phyloP scores from a whole-genome alignment of 768 basidiomycete species.

The Pleurotus salmoneostramineus region DNA sequence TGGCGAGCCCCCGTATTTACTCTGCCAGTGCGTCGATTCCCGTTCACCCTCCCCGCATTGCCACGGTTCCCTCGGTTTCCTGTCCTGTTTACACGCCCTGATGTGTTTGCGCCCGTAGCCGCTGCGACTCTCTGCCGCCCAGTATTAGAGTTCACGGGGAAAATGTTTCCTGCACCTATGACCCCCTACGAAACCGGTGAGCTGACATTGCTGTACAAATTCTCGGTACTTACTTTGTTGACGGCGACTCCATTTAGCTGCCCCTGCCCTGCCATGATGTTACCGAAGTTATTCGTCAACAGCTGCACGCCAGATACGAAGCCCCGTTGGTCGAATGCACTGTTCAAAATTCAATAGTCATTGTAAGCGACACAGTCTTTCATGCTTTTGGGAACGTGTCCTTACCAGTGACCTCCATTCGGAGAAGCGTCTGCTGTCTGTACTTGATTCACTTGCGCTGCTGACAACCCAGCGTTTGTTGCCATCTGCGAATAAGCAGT shows the following conservation, averaged over 20 bases:
- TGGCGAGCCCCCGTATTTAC: not conserved
- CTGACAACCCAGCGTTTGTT: constrained; percentile 11
- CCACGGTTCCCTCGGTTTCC: not conserved
- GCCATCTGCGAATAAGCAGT: constrained; percentile 19
- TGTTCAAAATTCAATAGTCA: not conserved
- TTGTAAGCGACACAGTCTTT: not conserved
- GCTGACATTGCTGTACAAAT: not conserved
- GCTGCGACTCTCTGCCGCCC: not conserved
- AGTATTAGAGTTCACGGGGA: constrained; percentile 8
- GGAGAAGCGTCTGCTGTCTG: constrained; percentile 22
- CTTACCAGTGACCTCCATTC: constrained; percentile 20
- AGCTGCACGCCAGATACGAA: constrained; percentile 24
- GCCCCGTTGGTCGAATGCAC: constrained; percentile 21
- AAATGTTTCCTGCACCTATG: constrained; percentile 19
- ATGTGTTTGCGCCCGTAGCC: not conserved
- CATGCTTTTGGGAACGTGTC: not conserved
- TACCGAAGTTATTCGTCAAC: constrained; percentile 18
- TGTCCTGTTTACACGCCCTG: not conserved
- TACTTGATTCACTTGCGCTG: constrained; percentile 13
- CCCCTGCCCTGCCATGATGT: constrained; percentile 13
- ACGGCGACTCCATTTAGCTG: constrained; percentile 15
- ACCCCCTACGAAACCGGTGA: constrained; percentile 12
- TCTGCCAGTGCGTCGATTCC: not conserved
- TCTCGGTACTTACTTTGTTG: constrained; percentile 14
- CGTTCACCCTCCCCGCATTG: not conserved